Evolutionary conservation across 768 basidiomycete genomes (phyloP).

Genomic region (Russula ochroleuca): DNA sequence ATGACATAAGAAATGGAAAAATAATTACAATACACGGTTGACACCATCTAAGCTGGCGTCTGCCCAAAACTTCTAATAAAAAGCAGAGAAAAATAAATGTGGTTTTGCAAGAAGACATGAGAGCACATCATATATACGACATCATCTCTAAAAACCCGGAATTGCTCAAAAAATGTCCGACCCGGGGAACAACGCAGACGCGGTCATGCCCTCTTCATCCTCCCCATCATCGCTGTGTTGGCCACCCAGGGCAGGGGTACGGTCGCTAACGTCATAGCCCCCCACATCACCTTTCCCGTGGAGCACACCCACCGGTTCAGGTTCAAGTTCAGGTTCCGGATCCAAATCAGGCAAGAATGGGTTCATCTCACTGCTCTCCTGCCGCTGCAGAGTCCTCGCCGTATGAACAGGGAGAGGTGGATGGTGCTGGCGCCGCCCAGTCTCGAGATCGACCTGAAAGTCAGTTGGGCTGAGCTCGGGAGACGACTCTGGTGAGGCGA

Average conservation of each 20-base stretch:
- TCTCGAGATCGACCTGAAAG: slow-evolving; percentile 20
- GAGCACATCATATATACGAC: slow-evolving; percentile 18
- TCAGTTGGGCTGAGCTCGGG: slow-evolving; percentile 22
- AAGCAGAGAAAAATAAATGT: slow-evolving; percentile 5
- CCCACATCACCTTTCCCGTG: background rate
- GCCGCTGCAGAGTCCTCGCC: slow-evolving; percentile 12
- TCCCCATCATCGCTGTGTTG: slow-evolving; percentile 8
- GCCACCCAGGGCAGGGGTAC: background rate
- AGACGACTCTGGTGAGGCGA: slow-evolving; percentile 24
- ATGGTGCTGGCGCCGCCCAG: slow-evolving; percentile 8
- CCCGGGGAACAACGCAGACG: slow-evolving; percentile 23
- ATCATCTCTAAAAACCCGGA: slow-evolving; percentile 11
- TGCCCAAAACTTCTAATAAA: slow-evolving; percentile 1
- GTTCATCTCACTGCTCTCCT: slow-evolving; percentile 25
- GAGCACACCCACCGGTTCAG: background rate
- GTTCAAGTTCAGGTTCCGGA: slow-evolving; percentile 9
- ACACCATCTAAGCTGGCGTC: background rate
- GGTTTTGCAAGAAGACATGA: background rate
- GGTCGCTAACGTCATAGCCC: slow-evolving; percentile 10
- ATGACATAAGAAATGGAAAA: too few species aligned
- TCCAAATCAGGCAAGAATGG: slow-evolving; percentile 25
- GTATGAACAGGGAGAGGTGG: background rate
- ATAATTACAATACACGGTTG: too few species aligned
- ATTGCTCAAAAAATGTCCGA: slow-evolving; percentile 27
- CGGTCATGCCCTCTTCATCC: slow-evolving; percentile 12